Base-by-base conservation (phyloP, 306 rosid species). In the Echinosophora koreensis region DNA sequence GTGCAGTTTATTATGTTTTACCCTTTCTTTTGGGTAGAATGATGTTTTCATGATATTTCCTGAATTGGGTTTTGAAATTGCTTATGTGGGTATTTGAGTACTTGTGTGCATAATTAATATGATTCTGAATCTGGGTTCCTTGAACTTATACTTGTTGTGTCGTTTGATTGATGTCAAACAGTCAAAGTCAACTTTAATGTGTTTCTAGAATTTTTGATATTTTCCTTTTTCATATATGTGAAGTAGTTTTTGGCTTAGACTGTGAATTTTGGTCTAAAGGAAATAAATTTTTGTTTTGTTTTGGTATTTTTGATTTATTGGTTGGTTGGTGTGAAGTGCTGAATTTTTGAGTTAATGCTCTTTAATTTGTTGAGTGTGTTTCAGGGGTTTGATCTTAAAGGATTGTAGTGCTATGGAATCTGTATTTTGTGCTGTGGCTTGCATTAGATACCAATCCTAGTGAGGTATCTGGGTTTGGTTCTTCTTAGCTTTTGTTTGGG, bases 71-170 rank as follows among this genome's bases (percentile, higher is more conserved):
- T 62, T 57, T 12, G 18, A 17, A 16, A 27, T n/a, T 39, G 1
- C 60, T 28, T 71, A n/a, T n/a, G 66, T 75, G 49, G 8, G 72
- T 81, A 6, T 68, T 38, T 75, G 1, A 16, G 17, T 63, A 16
- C 55, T 61, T 30, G 5, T 66, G 7, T 51, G 54, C 52, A 18
- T 13, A 81, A 75, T 69, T 75, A 77, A 69, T 41, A 3, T 68
- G 13, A 60, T 81, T 75, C 38, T 68, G n/a, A 74, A 75, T 81
- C 77, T 75, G 66, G 67, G 72, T 75, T 68, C 6, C 22, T 75
- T 81, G 13, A 49, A 10, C 60, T 81, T 69, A 3, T 73, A 58
- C 76, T 65, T 74, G 8, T 65, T 74, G 11, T 74, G 3, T 78
- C 2, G 32, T 0, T 30, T 69, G 58, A 56, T 78, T 59, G 35